Percentiles rank a stretch among this genome's conserved stretches.
Evolutionary conservation across 257 asterid genomes (phyloP).

Genomic region (Fraxinus pennsylvanica): DNA sequence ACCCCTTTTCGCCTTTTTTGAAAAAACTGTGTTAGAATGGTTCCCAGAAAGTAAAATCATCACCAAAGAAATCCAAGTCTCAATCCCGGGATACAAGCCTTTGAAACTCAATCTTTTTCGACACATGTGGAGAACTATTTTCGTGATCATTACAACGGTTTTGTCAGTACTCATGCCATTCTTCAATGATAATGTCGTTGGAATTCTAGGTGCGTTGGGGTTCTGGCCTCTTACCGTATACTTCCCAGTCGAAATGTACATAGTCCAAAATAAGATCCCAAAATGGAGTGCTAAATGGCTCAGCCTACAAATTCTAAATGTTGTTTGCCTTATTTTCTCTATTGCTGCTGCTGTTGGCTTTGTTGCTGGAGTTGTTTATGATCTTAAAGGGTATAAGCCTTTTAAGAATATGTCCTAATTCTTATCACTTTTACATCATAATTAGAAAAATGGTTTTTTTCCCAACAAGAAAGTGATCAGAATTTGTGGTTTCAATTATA

Average conservation of each 20-base stretch:
- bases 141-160: slow-evolving; percentile 65
- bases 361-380: slow-evolving; percentile 65
- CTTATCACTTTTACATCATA: not conserved
- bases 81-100: slow-evolving; percentile 43
- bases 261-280: slow-evolving; percentile 58
- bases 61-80: slow-evolving; percentile 45
- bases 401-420: slow-evolving; percentile 45
- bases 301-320: slow-evolving; percentile 52
- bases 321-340: slow-evolving; percentile 61
- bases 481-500: too few relatives aligned
- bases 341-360: slow-evolving; percentile 72
- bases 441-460: not conserved
- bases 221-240: slow-evolving; percentile 92
- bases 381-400: slow-evolving; percentile 67
- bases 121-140: slow-evolving; percentile 62
- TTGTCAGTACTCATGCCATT: slow-evolving; percentile 79
- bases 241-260: slow-evolving; percentile 90
- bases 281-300: slow-evolving; percentile 76
- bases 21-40: slow-evolving; percentile 47
- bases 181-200: slow-evolving; percentile 79
- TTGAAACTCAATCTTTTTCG: slow-evolving; percentile 57
- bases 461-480: not conserved
- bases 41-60: slow-evolving; percentile 55
- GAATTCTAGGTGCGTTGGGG: slow-evolving; percentile 83
- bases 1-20: slow-evolving; percentile 79